Conservation (phyloP, 495 filamentous ascomycete species). For the Neurospora sp. region DNA sequence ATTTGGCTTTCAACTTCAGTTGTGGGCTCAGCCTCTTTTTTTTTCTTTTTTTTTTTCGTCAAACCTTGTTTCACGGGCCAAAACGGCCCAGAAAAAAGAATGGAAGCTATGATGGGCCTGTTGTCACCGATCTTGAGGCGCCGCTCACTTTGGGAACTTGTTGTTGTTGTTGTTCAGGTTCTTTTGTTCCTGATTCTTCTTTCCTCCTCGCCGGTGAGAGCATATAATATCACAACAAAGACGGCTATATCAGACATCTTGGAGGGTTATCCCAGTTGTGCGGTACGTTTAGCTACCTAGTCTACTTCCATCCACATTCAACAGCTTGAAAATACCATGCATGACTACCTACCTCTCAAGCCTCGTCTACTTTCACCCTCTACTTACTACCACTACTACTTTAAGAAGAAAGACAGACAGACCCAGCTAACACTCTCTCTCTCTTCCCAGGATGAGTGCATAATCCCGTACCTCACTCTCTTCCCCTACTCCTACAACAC, state of each 20-base stretch:
- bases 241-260: neutral
- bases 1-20: too few relatives aligned
- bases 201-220: neutral
- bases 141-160: too few relatives aligned
- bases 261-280: neutral
- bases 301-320: neutral
- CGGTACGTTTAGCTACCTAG: neutral
- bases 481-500: neutral
- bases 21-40: too few relatives aligned
- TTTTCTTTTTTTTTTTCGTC: too few relatives aligned
- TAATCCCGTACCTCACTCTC: neutral
- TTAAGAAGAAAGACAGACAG: neutral
- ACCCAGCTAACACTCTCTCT: neutral
- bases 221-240: neutral
- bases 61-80: too few relatives aligned
- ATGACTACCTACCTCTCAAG: too few relatives aligned
- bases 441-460: neutral
- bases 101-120: too few relatives aligned
- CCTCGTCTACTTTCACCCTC: neutral
- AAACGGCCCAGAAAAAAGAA: too few relatives aligned
- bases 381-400: neutral
- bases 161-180: neutral
- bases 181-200: neutral
- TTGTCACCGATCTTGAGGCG: too few relatives aligned
- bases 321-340: neutral